phyloP scores from a whole-genome alignment of 192 early-diverging fungal genomes.

The Coemansia sp. region DNA sequence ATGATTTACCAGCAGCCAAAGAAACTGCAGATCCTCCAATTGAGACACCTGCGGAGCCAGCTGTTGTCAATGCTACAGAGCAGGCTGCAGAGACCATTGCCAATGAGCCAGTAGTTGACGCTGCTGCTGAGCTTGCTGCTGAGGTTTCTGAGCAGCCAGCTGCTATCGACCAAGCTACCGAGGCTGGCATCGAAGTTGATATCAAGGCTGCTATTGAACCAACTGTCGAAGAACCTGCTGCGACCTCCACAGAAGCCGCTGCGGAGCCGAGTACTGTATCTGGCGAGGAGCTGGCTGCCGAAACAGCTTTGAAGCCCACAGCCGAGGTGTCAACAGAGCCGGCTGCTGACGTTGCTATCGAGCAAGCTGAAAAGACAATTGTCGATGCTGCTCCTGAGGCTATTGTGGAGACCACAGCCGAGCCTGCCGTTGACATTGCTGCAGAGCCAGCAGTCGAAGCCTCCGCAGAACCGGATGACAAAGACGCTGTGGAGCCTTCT shows the following conservation, averaged over 20 bases:
- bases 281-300: not conserved
- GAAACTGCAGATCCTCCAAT: no score
- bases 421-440: not conserved
- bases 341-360: not conserved
- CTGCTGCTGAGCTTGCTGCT: not conserved
- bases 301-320: not conserved
- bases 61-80: not conserved
- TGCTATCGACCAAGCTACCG: not conserved
- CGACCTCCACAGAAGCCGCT: not conserved
- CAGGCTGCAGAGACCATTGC: no score
- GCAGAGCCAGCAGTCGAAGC: no score
- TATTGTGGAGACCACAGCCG: not conserved
- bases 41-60: not conserved
- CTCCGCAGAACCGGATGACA: no score
- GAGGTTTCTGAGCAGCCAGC: no score
- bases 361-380: no score
- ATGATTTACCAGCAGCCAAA: no score
- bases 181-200: no score
- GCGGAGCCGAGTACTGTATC: not conserved
- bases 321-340: no score
- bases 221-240: not conserved
- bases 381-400: not conserved
- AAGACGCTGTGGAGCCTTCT: no score
- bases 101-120: no score
- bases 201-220: not conserved